Evolutionary conservation across 108 stramenopile species (phyloP), one percentile per base, ranked within the genome.

Genomic region (Parietichytrium sp.): DNA sequence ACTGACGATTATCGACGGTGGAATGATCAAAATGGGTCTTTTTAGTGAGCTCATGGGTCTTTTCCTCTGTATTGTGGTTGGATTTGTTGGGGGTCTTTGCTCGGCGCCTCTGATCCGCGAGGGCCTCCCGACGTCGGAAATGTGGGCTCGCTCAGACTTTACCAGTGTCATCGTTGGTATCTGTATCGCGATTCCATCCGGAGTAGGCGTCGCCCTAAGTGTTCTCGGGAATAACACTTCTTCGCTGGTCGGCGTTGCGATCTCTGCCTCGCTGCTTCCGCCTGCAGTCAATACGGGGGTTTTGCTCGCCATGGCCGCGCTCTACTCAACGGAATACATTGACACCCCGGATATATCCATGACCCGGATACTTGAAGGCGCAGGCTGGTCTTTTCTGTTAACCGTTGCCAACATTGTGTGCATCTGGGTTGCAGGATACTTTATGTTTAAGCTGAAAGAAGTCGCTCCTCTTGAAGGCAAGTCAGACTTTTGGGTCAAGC

Each of bases 251-350:
- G 93, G 93, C 26, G 93, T 94, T 4, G 93, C 95, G 15, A 94
- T 96, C 47, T 91, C 90, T 12, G 95, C 95, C 1, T 93, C 93
- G 8, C 87, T 96, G 38, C 86, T 96, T 36, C 95, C 95, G 26
- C 94, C 95, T 0, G 93, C 94, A 8, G 94, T 94, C 20, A 94
- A 94, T 86, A 83, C 80, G 30, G 89, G 89, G n/a, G 50, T 86
- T 36, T 86, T 42, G 33, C 42, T 72, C 38, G 61, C 61, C 38
- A 3, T 72, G 61, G 61, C 38, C 6, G 13, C 10, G 23, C 33
- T 72, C 29, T 33, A 33, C 16, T 45, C 36, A n/a, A 72, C 61
- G 12, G 20, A 45, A 23, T 72, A 72, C 33, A 33, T 72, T 12
- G 61, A 72, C 33, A 45, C 45, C 38, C 6, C 10, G 13, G 6